Evolutionary conservation across 2,329 filamentous ascomycete genomes (phyloP).

Genomic region (Stachybotrys elegans): DNA sequence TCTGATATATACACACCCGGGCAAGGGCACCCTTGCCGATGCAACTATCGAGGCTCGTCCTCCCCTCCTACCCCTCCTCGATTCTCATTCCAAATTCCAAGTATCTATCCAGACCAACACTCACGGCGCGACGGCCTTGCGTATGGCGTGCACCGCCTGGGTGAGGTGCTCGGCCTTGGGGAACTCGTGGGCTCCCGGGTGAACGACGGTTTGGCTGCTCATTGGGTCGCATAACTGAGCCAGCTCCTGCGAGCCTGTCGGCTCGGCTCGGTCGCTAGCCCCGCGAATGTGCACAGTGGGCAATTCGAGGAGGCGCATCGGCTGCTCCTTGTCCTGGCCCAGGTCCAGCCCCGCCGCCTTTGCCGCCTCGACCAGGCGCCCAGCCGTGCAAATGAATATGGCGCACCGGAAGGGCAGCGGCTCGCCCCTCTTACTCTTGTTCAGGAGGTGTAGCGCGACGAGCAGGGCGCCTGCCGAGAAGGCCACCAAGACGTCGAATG

Average conservation of each 20-base stretch:
- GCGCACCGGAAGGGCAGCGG: neutral
- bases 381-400: neutral
- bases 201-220: neutral
- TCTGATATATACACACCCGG: too few species aligned
- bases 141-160: neutral
- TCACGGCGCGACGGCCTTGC: neutral
- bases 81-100: too few species aligned
- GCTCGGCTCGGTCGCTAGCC: neutral
- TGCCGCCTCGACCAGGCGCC: neutral
- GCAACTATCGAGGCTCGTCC: too few species aligned
- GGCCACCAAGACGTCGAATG: neutral
- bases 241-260: neutral
- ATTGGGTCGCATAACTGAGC: neutral
- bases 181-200: neutral
- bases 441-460: neutral
- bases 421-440: neutral
- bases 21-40: too few species aligned
- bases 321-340: neutral
- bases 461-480: neutral
- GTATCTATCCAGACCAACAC: too few species aligned
- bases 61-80: too few species aligned
- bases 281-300: conserved; percentile 1
- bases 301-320: neutral
- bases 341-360: neutral
- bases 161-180: neutral